These are phyloP conservation scores for Epichloe aotearoae DNA, from an alignment of 2,329 filamentous ascomycete genomes.

Conservation along the genomic window DNA sequence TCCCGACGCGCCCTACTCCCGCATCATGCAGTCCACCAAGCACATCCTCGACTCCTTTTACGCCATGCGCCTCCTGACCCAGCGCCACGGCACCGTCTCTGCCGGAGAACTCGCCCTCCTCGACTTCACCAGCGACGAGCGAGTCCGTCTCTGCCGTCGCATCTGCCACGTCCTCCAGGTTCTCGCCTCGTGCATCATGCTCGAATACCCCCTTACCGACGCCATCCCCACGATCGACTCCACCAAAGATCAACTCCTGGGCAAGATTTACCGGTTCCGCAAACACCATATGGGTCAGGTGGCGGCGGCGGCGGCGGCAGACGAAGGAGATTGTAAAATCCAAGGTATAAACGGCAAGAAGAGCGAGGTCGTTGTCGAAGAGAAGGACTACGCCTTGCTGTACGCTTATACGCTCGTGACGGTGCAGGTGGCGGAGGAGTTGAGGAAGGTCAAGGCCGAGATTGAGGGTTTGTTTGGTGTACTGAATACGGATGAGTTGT, in stretches of 20 bases:
- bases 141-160: constrained; percentile 67
- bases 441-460: constrained; percentile 46
- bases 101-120: constrained; percentile 73
- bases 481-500: constrained; percentile 43
- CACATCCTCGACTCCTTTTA: constrained; percentile 88
- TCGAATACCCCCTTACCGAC: constrained; percentile 87
- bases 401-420: constrained; percentile 78
- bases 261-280: constrained; percentile 78
- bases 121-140: constrained; percentile 64
- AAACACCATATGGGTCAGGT: constrained; percentile 41
- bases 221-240: constrained; percentile 73
- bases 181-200: constrained; percentile 81
- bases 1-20: constrained; percentile 56
- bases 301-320: constrained; percentile 4
- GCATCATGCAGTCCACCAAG: constrained; percentile 67
- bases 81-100: constrained; percentile 62
- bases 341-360: constrained; percentile 10
- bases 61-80: constrained; percentile 85
- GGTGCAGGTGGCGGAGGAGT: constrained; percentile 51
- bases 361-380: constrained; percentile 34
- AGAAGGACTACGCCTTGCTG: constrained; percentile 77
- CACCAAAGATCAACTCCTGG: constrained; percentile 68
- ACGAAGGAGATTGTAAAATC: constrained; percentile 1
- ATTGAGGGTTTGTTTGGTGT: constrained; percentile 52
- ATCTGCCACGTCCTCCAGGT: constrained; percentile 84